Base-by-base conservation (phyloP, 768 basidiomycete genomes). In the Naganishia vaughanmartiniae region DNA sequence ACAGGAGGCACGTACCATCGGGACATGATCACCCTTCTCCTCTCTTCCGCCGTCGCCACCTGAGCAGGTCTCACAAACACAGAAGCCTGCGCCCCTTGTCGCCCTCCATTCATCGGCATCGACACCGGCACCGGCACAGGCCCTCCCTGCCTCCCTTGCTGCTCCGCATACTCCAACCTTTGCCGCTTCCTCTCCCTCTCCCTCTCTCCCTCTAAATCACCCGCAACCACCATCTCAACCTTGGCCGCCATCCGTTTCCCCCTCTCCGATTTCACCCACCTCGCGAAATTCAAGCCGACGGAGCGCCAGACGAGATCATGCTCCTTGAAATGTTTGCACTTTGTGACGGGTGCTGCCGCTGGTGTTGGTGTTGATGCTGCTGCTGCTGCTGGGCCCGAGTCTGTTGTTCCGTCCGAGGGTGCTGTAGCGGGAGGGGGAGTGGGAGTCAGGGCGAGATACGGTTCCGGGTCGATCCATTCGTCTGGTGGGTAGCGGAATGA, bases 181-280 rank as follows among this genome's bases (percentile, higher is more conserved):
- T 51, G 48, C n/a, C 48, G 42, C 42, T 42, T 42, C 42, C 42
- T 42, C 14, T 42, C 42, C 42, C 42, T 42, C 42, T 42, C 21
- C 34, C 57, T 11, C 26, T 58, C 57, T 34, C 4, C 57, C 31
- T 39, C 33, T 21, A 42, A 42, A 42, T 2, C 34, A n/a, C 21
- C 9, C 55, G 55, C 26, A 3, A 26, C 34, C n/a, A 0, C 57
- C 57, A 39, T 2, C 24, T 58, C 57, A 34, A 21, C 34, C 31
- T 58, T 39, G 57, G 34, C 21, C 34, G 34, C n/a, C n/a, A 42
- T 63, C 24, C 21, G 36, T 42, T 63, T 63, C 33, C 10, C 24
- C 60, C 46, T 63, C 30, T 63, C 60, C 39, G 60, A 39, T 42
- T 63, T 63, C 2, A 45, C n/a, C 60, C 60, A 63, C n/a, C 60